Conservation (phyloP, 345 rosid species). For the Rhodamnia rubescens region DNA sequence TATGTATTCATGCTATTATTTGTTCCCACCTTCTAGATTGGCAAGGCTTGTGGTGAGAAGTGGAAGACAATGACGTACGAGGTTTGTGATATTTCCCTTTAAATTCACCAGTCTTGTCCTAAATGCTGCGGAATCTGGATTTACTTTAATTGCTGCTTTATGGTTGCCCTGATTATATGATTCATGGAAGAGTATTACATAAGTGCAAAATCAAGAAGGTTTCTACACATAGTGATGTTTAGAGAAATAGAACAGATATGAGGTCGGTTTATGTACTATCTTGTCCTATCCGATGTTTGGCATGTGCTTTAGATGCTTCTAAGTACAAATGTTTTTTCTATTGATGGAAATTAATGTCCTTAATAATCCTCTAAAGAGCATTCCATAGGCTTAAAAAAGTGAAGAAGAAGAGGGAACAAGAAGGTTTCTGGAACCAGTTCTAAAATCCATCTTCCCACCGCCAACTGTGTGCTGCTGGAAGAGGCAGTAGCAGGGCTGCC, state of each 20-base stretch:
- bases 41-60: conserved; percentile 94
- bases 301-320: not conserved
- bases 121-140: not conserved
- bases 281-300: not conserved
- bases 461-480: not conserved
- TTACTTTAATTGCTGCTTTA: not conserved
- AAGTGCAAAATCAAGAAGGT: not conserved
- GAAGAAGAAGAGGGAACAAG: not conserved
- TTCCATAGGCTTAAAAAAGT: not conserved
- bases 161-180: not conserved
- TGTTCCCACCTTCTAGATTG: conserved; percentile 39
- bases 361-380: not conserved
- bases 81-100: conserved; percentile 25
- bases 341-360: not conserved
- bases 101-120: not conserved
- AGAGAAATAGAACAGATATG: not conserved
- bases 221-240: not conserved
- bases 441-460: not conserved
- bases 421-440: not conserved
- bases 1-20: not conserved
- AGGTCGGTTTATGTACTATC: not conserved
- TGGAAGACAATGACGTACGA: conserved; percentile 87
- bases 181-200: not conserved
- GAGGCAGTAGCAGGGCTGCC: not conserved
- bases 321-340: too few relatives aligned